A percentile compares a stretch with the other conserved stretches of the same genome.
phyloP scores from a whole-genome alignment of 345 rosid genomes.

The Eucalyptus pauciflora region DNA sequence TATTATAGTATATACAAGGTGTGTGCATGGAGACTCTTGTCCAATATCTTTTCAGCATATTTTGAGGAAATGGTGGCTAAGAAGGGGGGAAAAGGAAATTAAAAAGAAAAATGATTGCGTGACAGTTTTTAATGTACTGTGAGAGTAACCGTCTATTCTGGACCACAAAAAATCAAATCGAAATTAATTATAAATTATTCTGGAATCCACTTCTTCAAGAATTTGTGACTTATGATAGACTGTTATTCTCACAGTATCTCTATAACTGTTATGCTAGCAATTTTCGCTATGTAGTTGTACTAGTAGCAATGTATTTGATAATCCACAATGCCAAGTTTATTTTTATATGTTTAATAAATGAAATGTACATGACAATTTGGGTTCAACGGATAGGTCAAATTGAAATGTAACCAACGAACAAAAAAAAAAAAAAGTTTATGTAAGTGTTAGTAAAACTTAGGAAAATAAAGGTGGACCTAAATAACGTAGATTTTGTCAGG shows the following conservation, averaged over 20 bases:
- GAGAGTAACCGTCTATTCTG: fast-evolving
- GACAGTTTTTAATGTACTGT: too few relatives aligned
- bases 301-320: neutral
- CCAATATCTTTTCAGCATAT: neutral
- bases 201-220: fast-evolving
- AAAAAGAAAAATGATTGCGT: neutral
- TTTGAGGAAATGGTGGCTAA: neutral
- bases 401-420: neutral
- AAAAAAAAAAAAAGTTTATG: neutral
- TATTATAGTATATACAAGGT: neutral
- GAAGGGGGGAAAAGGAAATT: neutral
- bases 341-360: neutral
- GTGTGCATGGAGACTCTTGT: neutral
- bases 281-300: neutral
- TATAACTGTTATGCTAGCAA: too few relatives aligned
- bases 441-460: neutral
- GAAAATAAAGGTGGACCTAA: neutral
- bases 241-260: too few relatives aligned
- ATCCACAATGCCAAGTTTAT: neutral
- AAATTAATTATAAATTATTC: too few relatives aligned
- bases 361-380: neutral
- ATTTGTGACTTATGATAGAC: too few relatives aligned
- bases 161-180: neutral
- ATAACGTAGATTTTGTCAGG: neutral
- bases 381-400: neutral